Percentiles rank a stretch among this genome's conserved stretches.
Conservation (phyloP, 164 flowering plant genomes). For the grape (Vitis vinifera) region DNA sequence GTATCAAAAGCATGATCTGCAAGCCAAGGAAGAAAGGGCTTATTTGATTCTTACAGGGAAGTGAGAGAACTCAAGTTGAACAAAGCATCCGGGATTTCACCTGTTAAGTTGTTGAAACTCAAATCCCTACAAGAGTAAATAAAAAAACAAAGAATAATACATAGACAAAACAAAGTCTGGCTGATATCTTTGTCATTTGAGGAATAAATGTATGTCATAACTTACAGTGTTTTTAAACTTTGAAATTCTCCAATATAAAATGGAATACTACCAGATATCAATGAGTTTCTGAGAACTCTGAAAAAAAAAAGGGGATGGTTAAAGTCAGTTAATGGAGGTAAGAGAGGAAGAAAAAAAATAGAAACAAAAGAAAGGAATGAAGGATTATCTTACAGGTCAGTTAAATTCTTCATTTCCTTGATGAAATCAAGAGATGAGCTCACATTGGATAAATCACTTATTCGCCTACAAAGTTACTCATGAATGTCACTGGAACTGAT, state of each 20-base stretch:
- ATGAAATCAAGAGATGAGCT: constrained; percentile 37
- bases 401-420: constrained; percentile 30
- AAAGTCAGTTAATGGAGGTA: too few relatives aligned
- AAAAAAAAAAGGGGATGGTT: neutral
- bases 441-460: constrained; percentile 22
- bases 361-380: neutral
- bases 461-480: constrained; percentile 15
- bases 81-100: constrained; percentile 19
- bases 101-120: constrained; percentile 31
- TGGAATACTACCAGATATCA: constrained; percentile 39
- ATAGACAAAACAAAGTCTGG: neutral
- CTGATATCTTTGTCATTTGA: too few relatives aligned
- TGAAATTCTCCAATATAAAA: constrained; percentile 23
- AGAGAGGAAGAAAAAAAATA: too few relatives aligned
- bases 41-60: constrained; percentile 5
- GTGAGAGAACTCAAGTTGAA: constrained; percentile 18
- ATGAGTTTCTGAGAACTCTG: constrained; percentile 32
- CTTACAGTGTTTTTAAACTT: constrained; percentile 34
- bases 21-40: neutral
- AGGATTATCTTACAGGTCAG: constrained; percentile 25
- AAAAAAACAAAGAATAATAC: too few relatives aligned
- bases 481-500: neutral
- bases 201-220: neutral
- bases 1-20: too few relatives aligned
- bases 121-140: constrained; percentile 18